phyloP scores from a whole-genome alignment of 148 eudicot genomes.

The Nepenthes mirabilis region DNA sequence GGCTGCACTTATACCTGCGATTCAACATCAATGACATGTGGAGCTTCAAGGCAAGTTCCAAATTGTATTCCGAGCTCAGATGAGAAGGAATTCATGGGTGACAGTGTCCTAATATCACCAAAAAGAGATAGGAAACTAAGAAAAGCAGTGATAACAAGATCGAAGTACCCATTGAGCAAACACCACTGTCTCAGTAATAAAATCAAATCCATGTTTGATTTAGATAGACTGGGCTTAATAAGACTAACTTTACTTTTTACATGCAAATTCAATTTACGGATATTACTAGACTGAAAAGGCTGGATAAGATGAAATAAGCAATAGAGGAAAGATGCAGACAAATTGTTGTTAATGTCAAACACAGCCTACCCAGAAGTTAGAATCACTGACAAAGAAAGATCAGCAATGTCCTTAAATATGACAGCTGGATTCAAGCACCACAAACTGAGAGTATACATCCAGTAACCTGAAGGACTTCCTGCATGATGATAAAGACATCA shows the following conservation, averaged over 20 bases:
- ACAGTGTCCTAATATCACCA: slow-evolving; percentile 56
- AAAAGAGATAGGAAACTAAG: not conserved
- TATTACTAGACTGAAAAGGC: not conserved
- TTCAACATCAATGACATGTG: slow-evolving; percentile 78
- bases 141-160: not conserved
- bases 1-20: slow-evolving; percentile 38
- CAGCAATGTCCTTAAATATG: slow-evolving; percentile 68
- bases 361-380: slow-evolving; percentile 83
- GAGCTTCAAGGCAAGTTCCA: slow-evolving; percentile 84
- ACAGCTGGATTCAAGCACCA: slow-evolving; percentile 98
- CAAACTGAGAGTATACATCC: slow-evolving; percentile 62
- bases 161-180: too few relatives aligned
- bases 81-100: slow-evolving; percentile 83
- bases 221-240: too few relatives aligned
- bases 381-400: slow-evolving; percentile 73
- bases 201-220: not conserved
- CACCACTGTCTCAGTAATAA: not conserved
- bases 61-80: slow-evolving; percentile 93
- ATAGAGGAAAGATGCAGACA: not conserved
- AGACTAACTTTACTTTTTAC: too few relatives aligned
- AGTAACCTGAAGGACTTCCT: slow-evolving; percentile 37
- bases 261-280: too few relatives aligned
- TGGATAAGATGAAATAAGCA: not conserved
- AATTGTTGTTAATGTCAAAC: not conserved
- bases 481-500: slow-evolving; percentile 12